Base-by-base conservation (phyloP, 768 basidiomycete species). In the Calocera cornea region DNA sequence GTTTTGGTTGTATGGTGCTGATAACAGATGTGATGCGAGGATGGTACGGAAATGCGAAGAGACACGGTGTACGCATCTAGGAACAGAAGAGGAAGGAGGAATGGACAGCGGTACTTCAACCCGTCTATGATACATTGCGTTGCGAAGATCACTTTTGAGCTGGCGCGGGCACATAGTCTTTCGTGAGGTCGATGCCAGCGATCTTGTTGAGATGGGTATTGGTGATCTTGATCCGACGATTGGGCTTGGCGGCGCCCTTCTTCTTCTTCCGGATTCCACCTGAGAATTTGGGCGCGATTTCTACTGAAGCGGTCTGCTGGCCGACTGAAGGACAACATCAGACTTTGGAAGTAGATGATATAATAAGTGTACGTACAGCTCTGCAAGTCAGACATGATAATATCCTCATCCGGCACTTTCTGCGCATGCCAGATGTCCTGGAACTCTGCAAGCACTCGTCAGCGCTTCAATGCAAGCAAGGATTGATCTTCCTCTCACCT, bases 391-490 rank as follows among this genome's bases (percentile, higher is more conserved):
- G 83, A 86, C 67, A 88, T 80, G 1, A 95, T 77, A 72, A 94
- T 91, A 29, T 89, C 89, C 47, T 92, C 90, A 65, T 89, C 89
- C 0, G 93, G 93, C 0, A 93, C 88, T 72, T 86, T 87, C 19
- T 94, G 80, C 2, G 83, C 81, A 75, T 91, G 90, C 93, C 94
- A 95, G 19, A 95, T 78, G 71, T 93, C 89, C 65, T 82, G 79
- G 74, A 95, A 95, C 76, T 95, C 93, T 95, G 75, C 19, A 16
- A 54, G 33, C 19, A 22, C n/a, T 22, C 5, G 41, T 38, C 65
- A 33, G 64, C 60, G 64, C 34, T 31, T 1, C 41, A 16, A 66
- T 5, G 27, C 29, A 34, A 19, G 24, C 33, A 40, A 24, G 31
- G 34, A 24, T 1, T 44, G 19, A 40, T 27, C 27, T 64, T 24